Evolutionary conservation across 345 rosid genomes (phyloP), one percentile per base, ranked within the genome.

Genomic region (Limnanthes douglasii): DNA sequence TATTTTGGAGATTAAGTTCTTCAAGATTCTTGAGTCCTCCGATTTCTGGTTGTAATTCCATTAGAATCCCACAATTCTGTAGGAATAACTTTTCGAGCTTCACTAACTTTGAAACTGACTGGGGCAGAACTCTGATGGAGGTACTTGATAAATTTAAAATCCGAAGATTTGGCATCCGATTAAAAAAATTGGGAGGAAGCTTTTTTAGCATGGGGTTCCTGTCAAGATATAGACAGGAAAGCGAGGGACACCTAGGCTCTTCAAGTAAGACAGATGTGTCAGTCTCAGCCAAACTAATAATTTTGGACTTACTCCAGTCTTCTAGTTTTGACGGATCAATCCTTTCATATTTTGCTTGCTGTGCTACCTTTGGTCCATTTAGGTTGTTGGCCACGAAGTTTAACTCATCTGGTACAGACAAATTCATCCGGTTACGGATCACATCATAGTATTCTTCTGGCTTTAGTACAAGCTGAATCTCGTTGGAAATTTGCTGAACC

Each of bases 1-100:
- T 46, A 0, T 43, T 46, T 37, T 41, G 15, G 20, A 55, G 58
- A 50, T 61, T 50, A 43, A 55, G 62, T 15, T 35, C 35, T 54
- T 50, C 40, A 0, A 50, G 62, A 23, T 17, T 35, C 15, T 11
- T 18, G 15, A 51, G 56, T 13, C 53, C 29, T 6, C 60, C 63
- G 24, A 57, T 21, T 11, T 35, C 18, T 0, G 55, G 55, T 0
- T 58, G 21, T n/a, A 62, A 39, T 3, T n/a, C 30, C 48, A 40
- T 45, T 10, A 61, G 18, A 11, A 46, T 37, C 3, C 27, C 20
- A 19, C 68, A 62, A 10, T 38, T 2, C 0, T 11, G 48, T 11
- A 43, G 8, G 14, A 28, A 34, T 15, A 62, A 38, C 3, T 21
- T 52, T 39, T 30, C 52, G 2, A 62, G 55, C n/a, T 15, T 17